A percentile compares a stretch with the other conserved stretches of the same genome.
Evolutionary conservation across 495 filamentous ascomycete genomes (phyloP).

Genomic region (Penicillium antarcticum): DNA sequence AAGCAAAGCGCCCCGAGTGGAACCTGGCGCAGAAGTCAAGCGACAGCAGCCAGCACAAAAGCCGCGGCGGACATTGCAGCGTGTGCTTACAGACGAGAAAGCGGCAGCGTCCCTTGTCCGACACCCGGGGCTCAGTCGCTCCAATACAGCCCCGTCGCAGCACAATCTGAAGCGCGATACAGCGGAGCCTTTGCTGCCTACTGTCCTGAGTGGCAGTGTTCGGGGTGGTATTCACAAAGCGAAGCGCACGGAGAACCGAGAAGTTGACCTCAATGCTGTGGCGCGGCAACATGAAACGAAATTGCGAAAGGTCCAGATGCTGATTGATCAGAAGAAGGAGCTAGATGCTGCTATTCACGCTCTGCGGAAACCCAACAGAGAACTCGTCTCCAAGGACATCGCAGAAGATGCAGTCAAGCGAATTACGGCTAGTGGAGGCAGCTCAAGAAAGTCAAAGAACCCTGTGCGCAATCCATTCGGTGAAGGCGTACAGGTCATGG

Average conservation of each 20-base stretch:
- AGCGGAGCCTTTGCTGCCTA: conserved; percentile 35
- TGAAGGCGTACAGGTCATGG: conserved; percentile 67
- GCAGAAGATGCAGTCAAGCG: conserved; percentile 68
- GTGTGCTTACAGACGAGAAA: conserved; percentile 69
- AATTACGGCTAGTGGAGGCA: conserved; percentile 29
- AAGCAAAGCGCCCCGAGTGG: conserved; percentile 30
- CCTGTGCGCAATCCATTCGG: conserved; percentile 57
- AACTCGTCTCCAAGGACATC: conserved; percentile 68
- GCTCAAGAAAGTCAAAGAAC: conserved; percentile 58
- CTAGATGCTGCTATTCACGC: conserved; percentile 78
- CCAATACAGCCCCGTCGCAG: conserved; percentile 55
- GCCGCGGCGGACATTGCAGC: conserved; percentile 59
- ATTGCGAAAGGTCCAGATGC: conserved; percentile 66
- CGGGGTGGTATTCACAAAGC: conserved; percentile 56
- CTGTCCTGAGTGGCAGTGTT: conserved; percentile 27
- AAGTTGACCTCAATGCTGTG: conserved; percentile 62
- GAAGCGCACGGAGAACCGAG: conserved; percentile 60
- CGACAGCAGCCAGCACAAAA: conserved; percentile 48
- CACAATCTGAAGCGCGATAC: conserved; percentile 36
- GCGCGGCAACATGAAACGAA: conserved; percentile 61
- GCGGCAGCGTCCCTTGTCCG: conserved; percentile 20
- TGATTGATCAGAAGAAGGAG: conserved; percentile 67
- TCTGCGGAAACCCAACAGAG: conserved; percentile 83
- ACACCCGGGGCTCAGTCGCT: conserved; percentile 59
- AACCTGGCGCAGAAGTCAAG: conserved; percentile 53